Conservation (phyloP, 129 eudicot genomes). For the Centella asiatica region DNA sequence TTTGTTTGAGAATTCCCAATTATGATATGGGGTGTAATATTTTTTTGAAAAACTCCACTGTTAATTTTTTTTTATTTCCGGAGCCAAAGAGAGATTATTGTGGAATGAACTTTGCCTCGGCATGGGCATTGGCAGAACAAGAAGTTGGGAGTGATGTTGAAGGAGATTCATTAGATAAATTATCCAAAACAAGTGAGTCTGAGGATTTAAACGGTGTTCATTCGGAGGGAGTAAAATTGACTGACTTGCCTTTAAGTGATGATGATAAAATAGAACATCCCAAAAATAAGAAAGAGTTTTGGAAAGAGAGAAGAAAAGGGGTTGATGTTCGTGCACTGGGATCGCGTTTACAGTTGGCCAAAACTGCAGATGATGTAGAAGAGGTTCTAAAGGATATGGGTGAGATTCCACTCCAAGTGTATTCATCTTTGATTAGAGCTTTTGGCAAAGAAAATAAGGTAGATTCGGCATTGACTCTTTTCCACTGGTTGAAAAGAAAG, state of each 20-base stretch:
- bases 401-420: slow-evolving; percentile 69
- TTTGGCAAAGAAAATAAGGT: slow-evolving; percentile 68
- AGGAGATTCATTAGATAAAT: slow-evolving; percentile 24
- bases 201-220: slow-evolving; percentile 9
- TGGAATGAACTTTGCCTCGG: slow-evolving; percentile 37
- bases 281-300: slow-evolving; percentile 1
- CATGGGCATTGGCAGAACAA: slow-evolving; percentile 49
- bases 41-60: slow-evolving; percentile 18
- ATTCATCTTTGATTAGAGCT: slow-evolving; percentile 52
- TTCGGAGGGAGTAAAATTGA: background rate
- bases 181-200: slow-evolving; percentile 6
- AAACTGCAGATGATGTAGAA: slow-evolving; percentile 66
- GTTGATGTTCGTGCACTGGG: slow-evolving; percentile 58
- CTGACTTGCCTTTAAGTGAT: slow-evolving; percentile 5
- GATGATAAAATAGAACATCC: slow-evolving; percentile 12
- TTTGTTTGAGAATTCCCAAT: slow-evolving; percentile 9
- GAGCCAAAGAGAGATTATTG: slow-evolving; percentile 19
- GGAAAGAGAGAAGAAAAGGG: slow-evolving; percentile 19
- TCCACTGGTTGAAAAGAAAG: slow-evolving; percentile 68
- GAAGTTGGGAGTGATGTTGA: slow-evolving; percentile 17
- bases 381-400: slow-evolving; percentile 47
- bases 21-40: slow-evolving; percentile 22
- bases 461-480: slow-evolving; percentile 61
- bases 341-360: slow-evolving; percentile 39
- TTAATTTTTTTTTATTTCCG: slow-evolving; percentile 16